Evolutionary conservation across 768 basidiomycete genomes (phyloP).

Genomic region (Tulasnella sp.): DNA sequence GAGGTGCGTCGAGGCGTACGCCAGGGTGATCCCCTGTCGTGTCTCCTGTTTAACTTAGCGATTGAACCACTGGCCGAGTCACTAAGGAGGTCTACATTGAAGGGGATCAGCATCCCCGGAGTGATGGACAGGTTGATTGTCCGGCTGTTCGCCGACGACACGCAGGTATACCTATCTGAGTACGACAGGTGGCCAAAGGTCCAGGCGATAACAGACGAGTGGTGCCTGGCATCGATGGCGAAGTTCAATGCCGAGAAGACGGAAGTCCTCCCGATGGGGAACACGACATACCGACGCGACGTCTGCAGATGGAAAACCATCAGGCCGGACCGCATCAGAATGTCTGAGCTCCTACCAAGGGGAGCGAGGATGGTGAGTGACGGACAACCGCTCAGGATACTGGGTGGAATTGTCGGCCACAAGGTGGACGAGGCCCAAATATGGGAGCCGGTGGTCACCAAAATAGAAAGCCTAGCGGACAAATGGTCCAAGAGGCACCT

Average conservation of each 20-base stretch:
- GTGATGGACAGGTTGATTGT: conserved; percentile 3
- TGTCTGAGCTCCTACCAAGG: not conserved
- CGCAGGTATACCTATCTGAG: too few relatives aligned
- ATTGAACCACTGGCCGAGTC: not conserved
- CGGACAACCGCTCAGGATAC: not conserved
- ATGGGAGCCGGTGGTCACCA: not conserved
- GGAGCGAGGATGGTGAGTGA: not conserved
- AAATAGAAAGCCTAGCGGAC: not conserved
- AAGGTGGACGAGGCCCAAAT: not conserved
- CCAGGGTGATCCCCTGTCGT: conserved; percentile 30
- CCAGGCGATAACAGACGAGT: too few relatives aligned
- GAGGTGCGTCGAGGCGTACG: conserved; percentile 7
- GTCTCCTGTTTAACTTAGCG: too few relatives aligned
- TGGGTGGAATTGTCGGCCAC: conserved; percentile 1
- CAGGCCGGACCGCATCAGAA: not conserved
- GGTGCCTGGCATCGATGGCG: too few relatives aligned
- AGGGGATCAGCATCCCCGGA: conserved; percentile 25
- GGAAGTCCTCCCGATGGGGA: conserved; percentile 46
- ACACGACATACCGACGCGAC: conserved; percentile 36
- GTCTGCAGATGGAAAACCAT: not conserved
- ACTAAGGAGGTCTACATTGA: not conserved
- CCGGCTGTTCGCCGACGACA: conserved; percentile 41
- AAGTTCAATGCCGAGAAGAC: conserved; percentile 53
- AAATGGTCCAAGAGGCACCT: not conserved
- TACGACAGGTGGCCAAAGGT: too few relatives aligned